Evolutionary conservation across 2,329 filamentous ascomycete species (phyloP).

Genomic region (Microsporum canis): DNA sequence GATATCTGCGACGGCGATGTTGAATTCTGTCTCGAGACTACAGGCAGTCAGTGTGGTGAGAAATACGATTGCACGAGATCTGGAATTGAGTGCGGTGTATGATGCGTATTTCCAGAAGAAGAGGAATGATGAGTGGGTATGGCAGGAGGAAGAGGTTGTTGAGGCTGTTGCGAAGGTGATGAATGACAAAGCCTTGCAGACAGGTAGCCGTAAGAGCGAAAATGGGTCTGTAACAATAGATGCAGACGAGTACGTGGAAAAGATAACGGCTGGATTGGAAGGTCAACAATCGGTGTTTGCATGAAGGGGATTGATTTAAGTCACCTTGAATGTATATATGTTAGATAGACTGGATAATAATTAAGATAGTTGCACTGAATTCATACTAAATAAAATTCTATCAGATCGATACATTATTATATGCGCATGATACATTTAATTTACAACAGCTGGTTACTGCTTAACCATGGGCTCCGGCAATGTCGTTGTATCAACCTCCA

Average conservation of each 20-base stretch:
- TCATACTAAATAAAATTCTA: background rate
- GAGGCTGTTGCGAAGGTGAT: constrained; percentile 62
- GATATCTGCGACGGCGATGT: constrained; percentile 40
- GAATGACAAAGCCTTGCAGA: constrained; percentile 17
- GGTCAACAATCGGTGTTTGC: background rate
- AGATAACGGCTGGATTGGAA: constrained; percentile 11
- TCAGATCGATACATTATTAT: background rate
- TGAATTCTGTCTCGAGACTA: constrained; percentile 53
- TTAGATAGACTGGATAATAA: background rate
- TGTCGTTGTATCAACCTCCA: constrained; percentile 14
- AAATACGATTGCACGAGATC: constrained; percentile 68
- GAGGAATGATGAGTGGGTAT: constrained; percentile 1
- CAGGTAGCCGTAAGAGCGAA: background rate
- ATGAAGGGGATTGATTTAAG: background rate
- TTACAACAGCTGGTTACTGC: background rate
- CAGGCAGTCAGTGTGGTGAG: constrained; percentile 62
- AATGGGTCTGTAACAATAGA: constrained; percentile 1
- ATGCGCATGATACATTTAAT: background rate
- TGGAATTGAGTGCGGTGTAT: constrained; percentile 52
- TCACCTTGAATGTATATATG: background rate
- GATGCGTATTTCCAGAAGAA: constrained; percentile 45
- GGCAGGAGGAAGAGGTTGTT: constrained; percentile 49
- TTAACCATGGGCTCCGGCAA: background rate
- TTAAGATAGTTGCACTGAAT: background rate
- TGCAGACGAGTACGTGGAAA: constrained; percentile 7